Conservation (phyloP, 768 basidiomycete species). For the Termitomyces eurrhizus region DNA sequence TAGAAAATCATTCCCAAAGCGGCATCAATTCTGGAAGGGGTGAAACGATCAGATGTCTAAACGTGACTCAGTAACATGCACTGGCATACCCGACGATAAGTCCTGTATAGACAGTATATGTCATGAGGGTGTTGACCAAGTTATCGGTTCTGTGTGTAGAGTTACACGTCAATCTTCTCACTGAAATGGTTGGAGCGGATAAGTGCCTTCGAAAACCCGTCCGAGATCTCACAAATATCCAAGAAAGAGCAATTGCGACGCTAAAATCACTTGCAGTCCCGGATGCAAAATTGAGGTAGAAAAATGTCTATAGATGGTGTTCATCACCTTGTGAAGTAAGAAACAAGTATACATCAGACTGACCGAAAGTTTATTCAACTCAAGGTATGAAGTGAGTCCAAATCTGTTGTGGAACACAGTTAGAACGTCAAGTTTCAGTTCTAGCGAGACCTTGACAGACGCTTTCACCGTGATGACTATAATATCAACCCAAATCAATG, state of each 20-base stretch:
- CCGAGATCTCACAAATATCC: constrained; percentile 41
- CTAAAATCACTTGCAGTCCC: constrained; percentile 48
- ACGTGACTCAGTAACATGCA: background rate
- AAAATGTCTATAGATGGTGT: constrained; percentile 31
- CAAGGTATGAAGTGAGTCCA: constrained; percentile 28
- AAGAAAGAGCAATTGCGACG: constrained; percentile 46
- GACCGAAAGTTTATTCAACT: constrained; percentile 37
- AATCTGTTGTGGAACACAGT: constrained; percentile 34
- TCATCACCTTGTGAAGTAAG: background rate
- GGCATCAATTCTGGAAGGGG: constrained; percentile 38
- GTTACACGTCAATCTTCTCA: background rate
- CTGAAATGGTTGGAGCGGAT: background rate
- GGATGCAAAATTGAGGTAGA: constrained; percentile 51
- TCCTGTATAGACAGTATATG: constrained; percentile 55
- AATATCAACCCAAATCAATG: background rate
- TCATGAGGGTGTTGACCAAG: constrained; percentile 42
- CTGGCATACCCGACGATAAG: constrained; percentile 35
- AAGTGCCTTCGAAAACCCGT: constrained; percentile 48
- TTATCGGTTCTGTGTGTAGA: constrained; percentile 41
- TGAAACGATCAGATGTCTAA: background rate
- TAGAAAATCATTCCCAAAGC: constrained; percentile 42
- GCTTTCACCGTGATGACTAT: constrained; percentile 51
- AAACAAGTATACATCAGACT: constrained; percentile 7
- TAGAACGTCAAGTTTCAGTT: background rate
- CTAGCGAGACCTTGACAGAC: constrained; percentile 26